Evolutionary conservation across 331 rosid genomes (phyloP), one percentile per base, ranked within the genome.

Genomic region (Quercus lobata): DNA sequence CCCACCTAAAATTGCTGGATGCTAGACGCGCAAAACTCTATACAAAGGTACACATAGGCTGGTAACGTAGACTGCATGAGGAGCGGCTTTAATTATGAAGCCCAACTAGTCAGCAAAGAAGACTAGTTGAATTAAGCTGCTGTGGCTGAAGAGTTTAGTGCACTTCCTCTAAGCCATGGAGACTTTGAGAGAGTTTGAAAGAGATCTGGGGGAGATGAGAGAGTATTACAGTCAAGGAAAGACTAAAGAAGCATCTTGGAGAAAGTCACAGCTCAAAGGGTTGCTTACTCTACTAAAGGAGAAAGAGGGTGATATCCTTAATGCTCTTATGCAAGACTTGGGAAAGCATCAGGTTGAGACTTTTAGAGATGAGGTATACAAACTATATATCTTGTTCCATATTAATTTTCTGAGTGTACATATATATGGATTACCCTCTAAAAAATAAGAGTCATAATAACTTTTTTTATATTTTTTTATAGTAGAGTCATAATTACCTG

Each of bases 261-360:
- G 97, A 76, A 69, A 80, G 58, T 79, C 89, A 0, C 97, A 92
- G 78, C 96, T 92, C 16, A 75, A 86, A 80, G 93, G 85, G 7
- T 56, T 92, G 71, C 88, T 37, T 12, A 65, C 21, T 22, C 76
- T 92, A 62, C 29, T 92, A 2, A 21, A 69, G 17, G 90, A 92
- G 14, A 89, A 62, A n/a, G 92, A 89, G 70, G 61, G 34, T 25
- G 75, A 85, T 8, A 92, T 92, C 58, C 79, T 77, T 71, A 79
- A 21, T 41, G 96, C 90, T 66, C 92, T 92, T 12, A 78, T 78
- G 35, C 88, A 85, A 21, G 96, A 92, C 66, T 57, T 92, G 17
- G 97, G 96, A 16, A 92, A 92, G 68, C 97, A 89, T 77, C 85
- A 58, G 3, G 80, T 75, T 16, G 97, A 92, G 79, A 89, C 97